Base-by-base conservation (phyloP, 306 rosid genomes). In the Citrullus colocynthis region DNA sequence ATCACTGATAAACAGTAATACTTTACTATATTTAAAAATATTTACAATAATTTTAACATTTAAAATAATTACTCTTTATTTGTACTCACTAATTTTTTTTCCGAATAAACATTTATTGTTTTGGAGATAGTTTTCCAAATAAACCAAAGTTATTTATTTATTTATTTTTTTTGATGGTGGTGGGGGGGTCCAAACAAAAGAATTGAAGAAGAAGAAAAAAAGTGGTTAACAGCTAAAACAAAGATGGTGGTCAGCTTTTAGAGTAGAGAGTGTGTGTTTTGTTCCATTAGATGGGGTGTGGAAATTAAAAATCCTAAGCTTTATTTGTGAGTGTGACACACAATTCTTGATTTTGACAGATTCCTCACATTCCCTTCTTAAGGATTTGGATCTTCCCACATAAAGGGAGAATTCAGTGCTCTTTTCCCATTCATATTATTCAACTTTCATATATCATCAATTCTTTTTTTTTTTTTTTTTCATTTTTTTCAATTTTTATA, bases 331-430 rank as follows among this genome's bases (percentile, higher is more conserved):
- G 7, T 60, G 39, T 30, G 66, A 30, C 39, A 5, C 66, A 64
- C 44, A 64, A 64, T 64, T 64, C 71, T 65, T 39, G 52, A 64
- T 1, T 37, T 4, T 18, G 73, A 65, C 73, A 39, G 51, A 65
- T 65, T 65, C 73, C 73, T 65, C 51, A 65, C 73, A 65, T 65
- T 65, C 73, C 73, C 51, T 37, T n/a, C 45, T 39, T 39, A 37
- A 9, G 73, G 28, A 37, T 37, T 65, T 65, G 73, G 73, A 65
- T 65, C 51, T 65, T 65, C 49, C 51, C 73, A 39, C 73, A 39
- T 65, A 39, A 39, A n/a, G 73, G 73, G 49, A 17, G 16, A 65
- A 65, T 65, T 65, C 51, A 65, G 1, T 65, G 73, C 73, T 39
- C 73, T 65, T 65, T 9, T 39, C 7, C 73, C 73, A 65, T 65